Evolutionary conservation across 208 protist species (phyloP).

Genomic region (Naegleria fowleri): DNA sequence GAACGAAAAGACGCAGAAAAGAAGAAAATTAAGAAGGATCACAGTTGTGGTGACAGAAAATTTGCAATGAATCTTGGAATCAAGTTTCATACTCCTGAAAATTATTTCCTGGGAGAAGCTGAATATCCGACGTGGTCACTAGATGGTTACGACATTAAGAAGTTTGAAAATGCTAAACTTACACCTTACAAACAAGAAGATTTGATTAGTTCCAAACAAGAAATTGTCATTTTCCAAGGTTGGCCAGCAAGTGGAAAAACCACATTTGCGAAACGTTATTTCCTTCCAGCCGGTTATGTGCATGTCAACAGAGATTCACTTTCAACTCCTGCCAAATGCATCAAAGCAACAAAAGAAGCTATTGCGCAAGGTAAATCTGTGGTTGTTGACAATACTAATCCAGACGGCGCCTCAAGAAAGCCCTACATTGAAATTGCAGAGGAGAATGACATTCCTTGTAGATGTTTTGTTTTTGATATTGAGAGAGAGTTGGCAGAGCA

Average conservation of each 20-base stretch:
- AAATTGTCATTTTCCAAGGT: conserved; percentile 20
- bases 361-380: conserved; percentile 60
- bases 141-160: neutral
- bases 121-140: neutral
- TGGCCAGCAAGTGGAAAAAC: conserved; percentile 73
- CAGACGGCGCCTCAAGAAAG: conserved; percentile 48
- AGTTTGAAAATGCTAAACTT: neutral
- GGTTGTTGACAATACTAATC: conserved; percentile 84
- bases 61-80: conserved; percentile 75
- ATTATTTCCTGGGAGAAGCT: conserved; percentile 60
- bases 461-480: conserved; percentile 64
- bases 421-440: conserved; percentile 58
- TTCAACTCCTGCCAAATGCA: conserved; percentile 61
- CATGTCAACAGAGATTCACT: conserved; percentile 68
- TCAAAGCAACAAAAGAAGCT: conserved; percentile 43
- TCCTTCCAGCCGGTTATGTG: conserved; percentile 65
- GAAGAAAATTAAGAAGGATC: conserved; percentile 71
- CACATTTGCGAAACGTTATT: conserved; percentile 70
- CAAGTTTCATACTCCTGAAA: conserved; percentile 78
- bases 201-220: conserved; percentile 13
- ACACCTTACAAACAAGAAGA: neutral
- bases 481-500: conserved; percentile 59
- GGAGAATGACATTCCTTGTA: conserved; percentile 39
- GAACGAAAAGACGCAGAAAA: conserved; percentile 45
- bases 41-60: conserved; percentile 73